These are phyloP conservation scores for Petunia secreta DNA, from an alignment of 257 asterid species.

Conservation along the genomic window DNA sequence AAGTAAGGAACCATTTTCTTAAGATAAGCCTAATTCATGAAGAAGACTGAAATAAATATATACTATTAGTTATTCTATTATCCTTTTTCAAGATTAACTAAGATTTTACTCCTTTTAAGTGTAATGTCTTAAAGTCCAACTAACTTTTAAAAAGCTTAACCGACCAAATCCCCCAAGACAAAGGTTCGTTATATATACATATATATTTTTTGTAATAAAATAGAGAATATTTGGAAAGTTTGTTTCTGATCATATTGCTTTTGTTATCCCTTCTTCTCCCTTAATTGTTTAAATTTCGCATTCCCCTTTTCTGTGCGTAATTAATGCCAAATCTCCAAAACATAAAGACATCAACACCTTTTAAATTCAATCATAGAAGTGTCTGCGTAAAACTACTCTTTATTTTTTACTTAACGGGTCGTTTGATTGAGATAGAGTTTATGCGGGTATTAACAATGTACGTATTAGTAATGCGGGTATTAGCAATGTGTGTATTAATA, in stretches of 20 bases:
- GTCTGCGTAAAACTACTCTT: too few relatives aligned
- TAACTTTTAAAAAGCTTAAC: constrained; percentile 2
- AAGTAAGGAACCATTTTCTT: not conserved
- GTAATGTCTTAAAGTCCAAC: not conserved
- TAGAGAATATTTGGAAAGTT: constrained; percentile 12
- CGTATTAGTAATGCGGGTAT: too few relatives aligned
- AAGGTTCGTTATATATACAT: not conserved
- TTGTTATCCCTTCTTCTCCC: too few relatives aligned
- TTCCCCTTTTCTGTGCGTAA: too few relatives aligned
- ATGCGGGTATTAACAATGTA: too few relatives aligned
- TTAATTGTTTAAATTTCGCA: too few relatives aligned
- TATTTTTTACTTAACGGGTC: too few relatives aligned
- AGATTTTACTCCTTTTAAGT: not conserved
- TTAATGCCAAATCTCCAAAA: too few relatives aligned
- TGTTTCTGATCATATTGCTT: not conserved
- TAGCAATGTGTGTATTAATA: too few relatives aligned
- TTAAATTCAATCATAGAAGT: too few relatives aligned
- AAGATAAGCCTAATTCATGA: not conserved
- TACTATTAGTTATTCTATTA: not conserved
- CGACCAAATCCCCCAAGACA: not conserved
- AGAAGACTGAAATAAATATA: not conserved
- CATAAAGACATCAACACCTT: too few relatives aligned
- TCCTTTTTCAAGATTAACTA: not conserved
- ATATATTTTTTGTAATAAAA: not conserved
- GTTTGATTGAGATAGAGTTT: too few relatives aligned